These are phyloP conservation scores for Xylaria sp. DNA, from an alignment of 2,329 filamentous ascomycete species.

Conservation along the genomic window DNA sequence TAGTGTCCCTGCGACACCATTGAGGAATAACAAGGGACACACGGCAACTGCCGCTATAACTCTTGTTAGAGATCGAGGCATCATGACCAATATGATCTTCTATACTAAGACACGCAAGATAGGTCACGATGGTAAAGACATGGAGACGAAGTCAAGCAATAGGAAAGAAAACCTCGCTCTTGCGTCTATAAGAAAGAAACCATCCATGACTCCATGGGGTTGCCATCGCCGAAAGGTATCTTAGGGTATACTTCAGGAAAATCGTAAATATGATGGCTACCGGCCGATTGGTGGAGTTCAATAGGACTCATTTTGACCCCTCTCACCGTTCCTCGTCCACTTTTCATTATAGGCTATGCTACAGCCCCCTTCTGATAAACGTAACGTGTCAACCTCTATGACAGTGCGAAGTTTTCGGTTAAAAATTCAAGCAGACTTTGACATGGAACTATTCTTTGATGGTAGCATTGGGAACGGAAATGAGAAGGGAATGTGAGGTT, in stretches of 20 bases:
- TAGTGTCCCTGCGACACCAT: not conserved
- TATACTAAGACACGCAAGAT: not conserved
- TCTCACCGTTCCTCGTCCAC: not conserved
- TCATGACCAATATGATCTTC: not conserved
- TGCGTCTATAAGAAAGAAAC: not conserved
- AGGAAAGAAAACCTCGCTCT: not conserved
- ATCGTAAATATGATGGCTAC: not conserved
- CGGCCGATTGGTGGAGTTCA: constrained; percentile 25
- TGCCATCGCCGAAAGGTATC: not conserved
- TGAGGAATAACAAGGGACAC: not conserved
- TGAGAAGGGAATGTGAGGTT: not conserved
- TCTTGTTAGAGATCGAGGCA: constrained; percentile 1
- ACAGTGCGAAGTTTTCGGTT: not conserved
- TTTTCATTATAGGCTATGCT: not conserved
- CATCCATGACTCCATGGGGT: not conserved
- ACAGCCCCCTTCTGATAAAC: not conserved
- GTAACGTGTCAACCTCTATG: not conserved
- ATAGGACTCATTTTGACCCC: not conserved
- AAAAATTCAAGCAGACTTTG: too few relatives aligned
- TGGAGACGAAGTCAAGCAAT: not conserved
- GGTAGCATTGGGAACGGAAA: not conserved
- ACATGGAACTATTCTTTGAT: not conserved
- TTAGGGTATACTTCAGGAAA: not conserved
- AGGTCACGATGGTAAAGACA: not conserved
- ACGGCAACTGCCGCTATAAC: not conserved